phyloP scores from a whole-genome alignment of 140 eudicot species.

The Senecio squalidus region DNA sequence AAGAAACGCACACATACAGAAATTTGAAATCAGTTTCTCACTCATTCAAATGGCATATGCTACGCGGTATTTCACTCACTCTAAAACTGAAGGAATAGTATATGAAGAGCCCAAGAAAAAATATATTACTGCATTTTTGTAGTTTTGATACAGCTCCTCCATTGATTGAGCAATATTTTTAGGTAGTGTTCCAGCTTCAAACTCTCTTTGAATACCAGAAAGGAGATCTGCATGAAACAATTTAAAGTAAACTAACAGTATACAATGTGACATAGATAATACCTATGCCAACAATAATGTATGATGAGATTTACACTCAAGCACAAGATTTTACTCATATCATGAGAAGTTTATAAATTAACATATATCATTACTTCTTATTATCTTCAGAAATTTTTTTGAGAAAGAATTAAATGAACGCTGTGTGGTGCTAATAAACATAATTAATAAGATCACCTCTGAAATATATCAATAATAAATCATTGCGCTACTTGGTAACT shows the following conservation, averaged over 20 bases:
- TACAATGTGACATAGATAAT: constrained; percentile 3
- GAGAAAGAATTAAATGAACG: neutral
- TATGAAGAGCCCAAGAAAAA: constrained; percentile 17
- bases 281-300: constrained; percentile 1
- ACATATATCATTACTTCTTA: neutral
- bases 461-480: neutral
- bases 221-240: constrained; percentile 59
- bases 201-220: constrained; percentile 64
- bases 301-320: neutral
- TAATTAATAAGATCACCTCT: neutral
- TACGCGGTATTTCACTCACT: neutral
- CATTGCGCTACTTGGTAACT: neutral
- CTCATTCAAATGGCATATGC: constrained; percentile 10
- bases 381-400: neutral
- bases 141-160: constrained; percentile 84
- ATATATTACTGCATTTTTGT: constrained; percentile 74
- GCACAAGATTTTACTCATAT: neutral
- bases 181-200: constrained; percentile 78
- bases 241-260: constrained; percentile 11
- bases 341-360: neutral
- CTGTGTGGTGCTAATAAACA: neutral
- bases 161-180: constrained; percentile 56
- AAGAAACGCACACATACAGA: neutral
- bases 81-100: constrained; percentile 17
- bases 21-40: constrained; percentile 1